Evolutionary conservation across 768 basidiomycete species (phyloP).

Genomic region (Lactarius psammicola): DNA sequence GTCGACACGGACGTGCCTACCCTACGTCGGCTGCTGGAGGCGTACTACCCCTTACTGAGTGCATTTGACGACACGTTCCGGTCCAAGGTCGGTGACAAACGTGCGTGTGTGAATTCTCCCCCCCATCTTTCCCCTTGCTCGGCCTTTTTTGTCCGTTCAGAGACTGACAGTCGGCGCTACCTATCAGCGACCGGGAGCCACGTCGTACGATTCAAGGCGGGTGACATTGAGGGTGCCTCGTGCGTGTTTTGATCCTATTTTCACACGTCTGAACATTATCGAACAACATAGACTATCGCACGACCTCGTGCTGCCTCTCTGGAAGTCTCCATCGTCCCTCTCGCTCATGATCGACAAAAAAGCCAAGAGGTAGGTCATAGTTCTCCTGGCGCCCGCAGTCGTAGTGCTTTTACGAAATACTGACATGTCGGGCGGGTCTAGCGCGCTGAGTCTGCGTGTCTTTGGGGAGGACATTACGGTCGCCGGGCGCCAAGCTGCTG

Average conservation of each 20-base stretch:
- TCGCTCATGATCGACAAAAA: conserved; percentile 96
- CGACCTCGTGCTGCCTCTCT: conserved; percentile 87
- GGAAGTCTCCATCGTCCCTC: conserved; percentile 88
- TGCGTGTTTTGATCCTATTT: conserved; percentile 39
- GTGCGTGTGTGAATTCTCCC: conserved; percentile 49
- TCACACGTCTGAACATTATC: conserved; percentile 5
- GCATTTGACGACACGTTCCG: conserved; percentile 62
- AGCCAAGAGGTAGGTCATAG: conserved; percentile 73
- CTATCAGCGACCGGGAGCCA: conserved; percentile 64
- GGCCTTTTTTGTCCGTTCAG: conserved; percentile 1
- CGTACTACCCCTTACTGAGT: conserved; percentile 77
- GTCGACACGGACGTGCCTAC: conserved; percentile 54
- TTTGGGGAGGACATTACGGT: conserved; percentile 78
- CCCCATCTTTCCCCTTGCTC: neutral
- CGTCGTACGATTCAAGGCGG: conserved; percentile 65
- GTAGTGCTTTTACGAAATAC: conserved; percentile 1
- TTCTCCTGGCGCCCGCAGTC: neutral
- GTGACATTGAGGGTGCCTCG: conserved; percentile 51
- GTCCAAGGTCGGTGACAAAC: conserved; percentile 47
- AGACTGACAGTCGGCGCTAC: conserved; percentile 1
- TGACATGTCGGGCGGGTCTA: conserved; percentile 35
- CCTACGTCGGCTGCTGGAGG: conserved; percentile 64
- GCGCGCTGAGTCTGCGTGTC: conserved; percentile 82
- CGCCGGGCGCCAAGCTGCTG: conserved; percentile 41
- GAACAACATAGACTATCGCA: conserved; percentile 55